These are phyloP conservation scores for Pisolithus sp. DNA, from an alignment of 768 basidiomycete genomes.

Conservation along the genomic window DNA sequence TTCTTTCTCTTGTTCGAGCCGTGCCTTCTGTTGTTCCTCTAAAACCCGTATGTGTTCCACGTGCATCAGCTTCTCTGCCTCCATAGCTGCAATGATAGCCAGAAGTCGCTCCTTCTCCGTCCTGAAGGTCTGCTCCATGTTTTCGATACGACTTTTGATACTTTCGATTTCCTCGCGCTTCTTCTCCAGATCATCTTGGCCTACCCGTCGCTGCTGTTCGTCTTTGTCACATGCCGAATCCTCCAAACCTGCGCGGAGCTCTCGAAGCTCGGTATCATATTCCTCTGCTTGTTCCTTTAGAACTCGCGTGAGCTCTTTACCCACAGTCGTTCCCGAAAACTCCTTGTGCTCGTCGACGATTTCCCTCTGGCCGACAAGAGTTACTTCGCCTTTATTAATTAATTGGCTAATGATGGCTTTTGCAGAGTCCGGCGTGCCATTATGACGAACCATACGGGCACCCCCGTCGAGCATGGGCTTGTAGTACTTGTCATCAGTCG, in stretches of 20 bases:
- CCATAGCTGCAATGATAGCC: constrained; percentile 22
- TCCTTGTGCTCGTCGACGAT: constrained; percentile 43
- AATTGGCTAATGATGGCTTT: constrained; percentile 37
- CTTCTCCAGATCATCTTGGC: constrained; percentile 37
- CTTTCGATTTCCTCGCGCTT: constrained; percentile 39
- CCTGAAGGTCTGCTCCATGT: constrained; percentile 33
- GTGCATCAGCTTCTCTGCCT: constrained; percentile 14
- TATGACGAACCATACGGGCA: constrained; percentile 38
- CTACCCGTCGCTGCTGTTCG: constrained; percentile 39
- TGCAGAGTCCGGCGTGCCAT: constrained; percentile 35
- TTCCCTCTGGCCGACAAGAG: constrained; percentile 50
- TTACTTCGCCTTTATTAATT: constrained; percentile 32
- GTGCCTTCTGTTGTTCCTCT: constrained; percentile 22
- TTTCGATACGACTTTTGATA: constrained; percentile 34
- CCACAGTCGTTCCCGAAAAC: constrained; percentile 47
- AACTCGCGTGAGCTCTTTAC: constrained; percentile 45
- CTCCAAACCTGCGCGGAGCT: constrained; percentile 42
- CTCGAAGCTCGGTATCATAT: constrained; percentile 42
- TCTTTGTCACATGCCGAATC: constrained; percentile 39
- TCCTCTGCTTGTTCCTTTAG: constrained; percentile 40
- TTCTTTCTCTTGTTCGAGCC: constrained; percentile 16
- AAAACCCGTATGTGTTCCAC: constrained; percentile 16
- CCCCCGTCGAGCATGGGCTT: constrained; percentile 45
- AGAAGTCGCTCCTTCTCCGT: constrained; percentile 32
- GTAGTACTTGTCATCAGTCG: constrained; percentile 39